Conservation (phyloP, 257 asterid genomes). For the Nicotiana sylvestris region DNA sequence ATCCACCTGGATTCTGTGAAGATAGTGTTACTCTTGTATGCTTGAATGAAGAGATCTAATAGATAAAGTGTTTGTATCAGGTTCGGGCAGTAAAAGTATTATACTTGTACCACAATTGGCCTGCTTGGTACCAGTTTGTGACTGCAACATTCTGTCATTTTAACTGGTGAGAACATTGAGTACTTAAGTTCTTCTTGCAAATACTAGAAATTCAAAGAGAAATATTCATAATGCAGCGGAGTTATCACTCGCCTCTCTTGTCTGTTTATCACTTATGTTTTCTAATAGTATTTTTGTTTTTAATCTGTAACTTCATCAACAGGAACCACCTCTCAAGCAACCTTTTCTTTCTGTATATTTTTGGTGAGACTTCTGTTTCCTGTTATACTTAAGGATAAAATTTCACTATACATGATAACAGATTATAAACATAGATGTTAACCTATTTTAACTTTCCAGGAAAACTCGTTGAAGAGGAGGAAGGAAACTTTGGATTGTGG, state of each 20-base stretch:
- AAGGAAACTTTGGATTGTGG: conserved; percentile 91
- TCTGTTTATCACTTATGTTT: not conserved
- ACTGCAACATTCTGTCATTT: conserved; percentile 92
- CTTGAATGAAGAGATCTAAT: not conserved
- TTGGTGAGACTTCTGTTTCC: conserved; percentile 54
- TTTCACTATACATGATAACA: not conserved
- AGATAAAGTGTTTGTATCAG: conserved; percentile 32
- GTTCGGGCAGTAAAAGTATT: conserved; percentile 58
- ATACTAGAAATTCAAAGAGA: not conserved
- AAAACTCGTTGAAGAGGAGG: conserved; percentile 97
- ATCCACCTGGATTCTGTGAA: not conserved
- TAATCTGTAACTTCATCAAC: conserved; percentile 16
- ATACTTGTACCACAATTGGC: conserved; percentile 78
- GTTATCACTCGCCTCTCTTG: not conserved
- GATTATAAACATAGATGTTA: not conserved
- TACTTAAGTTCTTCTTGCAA: conserved; percentile 1
- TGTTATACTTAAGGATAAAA: conserved; percentile 3
- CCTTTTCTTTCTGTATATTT: conserved; percentile 91
- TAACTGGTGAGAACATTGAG: conserved; percentile 56
- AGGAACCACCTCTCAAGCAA: conserved; percentile 97
- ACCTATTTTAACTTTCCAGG: conserved; percentile 35
- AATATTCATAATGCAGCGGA: not conserved
- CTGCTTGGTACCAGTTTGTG: conserved; percentile 93
- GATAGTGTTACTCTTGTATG: conserved; percentile 3
- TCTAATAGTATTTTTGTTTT: conserved; percentile 3